These are phyloP conservation scores for Diversispora eburnea DNA, from an alignment of 192 early-diverging fungal species.

Conservation along the genomic window DNA sequence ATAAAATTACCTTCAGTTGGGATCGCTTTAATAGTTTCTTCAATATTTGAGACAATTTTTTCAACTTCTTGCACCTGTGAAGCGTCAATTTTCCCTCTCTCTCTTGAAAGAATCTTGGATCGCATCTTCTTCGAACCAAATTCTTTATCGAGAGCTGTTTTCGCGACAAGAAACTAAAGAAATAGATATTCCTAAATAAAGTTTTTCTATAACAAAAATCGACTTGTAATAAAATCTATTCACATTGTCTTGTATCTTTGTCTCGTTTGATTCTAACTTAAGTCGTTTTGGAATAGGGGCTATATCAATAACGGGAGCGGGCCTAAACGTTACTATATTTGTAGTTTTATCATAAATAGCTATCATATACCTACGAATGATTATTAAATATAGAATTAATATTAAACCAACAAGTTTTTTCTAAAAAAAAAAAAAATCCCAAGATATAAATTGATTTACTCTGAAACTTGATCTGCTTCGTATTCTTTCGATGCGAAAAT, in stretches of 20 bases:
- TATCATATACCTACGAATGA: slow-evolving; percentile 62
- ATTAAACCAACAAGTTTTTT: neutral
- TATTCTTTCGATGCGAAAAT: neutral
- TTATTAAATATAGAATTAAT: neutral
- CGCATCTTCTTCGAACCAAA: slow-evolving; percentile 90
- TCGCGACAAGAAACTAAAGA: slow-evolving; percentile 54
- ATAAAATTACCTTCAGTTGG: slow-evolving; percentile 49
- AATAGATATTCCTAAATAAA: slow-evolving; percentile 9
- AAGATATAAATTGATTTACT: neutral
- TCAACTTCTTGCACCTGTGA: slow-evolving; percentile 5
- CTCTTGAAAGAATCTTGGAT: slow-evolving; percentile 37
- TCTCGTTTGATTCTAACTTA: slow-evolving; percentile 45
- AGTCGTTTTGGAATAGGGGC: slow-evolving; percentile 53
- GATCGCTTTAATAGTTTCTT: slow-evolving; percentile 38
- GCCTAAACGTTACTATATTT: slow-evolving; percentile 64
- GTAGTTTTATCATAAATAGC: slow-evolving; percentile 73
- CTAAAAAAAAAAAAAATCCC: neutral
- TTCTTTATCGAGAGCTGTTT: slow-evolving; percentile 80
- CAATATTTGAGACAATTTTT: slow-evolving; percentile 42
- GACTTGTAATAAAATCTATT: neutral
- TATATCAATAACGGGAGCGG: slow-evolving; percentile 63
- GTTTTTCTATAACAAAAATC: neutral
- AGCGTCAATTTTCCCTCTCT: slow-evolving; percentile 8
- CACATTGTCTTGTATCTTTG: neutral
- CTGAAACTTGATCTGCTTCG: neutral